Percentiles rank a stretch among this genome's conserved stretches.
These are phyloP conservation scores for Diaporthe ilicicola DNA, from an alignment of 2,329 filamentous ascomycete species.

Conservation along the genomic window DNA sequence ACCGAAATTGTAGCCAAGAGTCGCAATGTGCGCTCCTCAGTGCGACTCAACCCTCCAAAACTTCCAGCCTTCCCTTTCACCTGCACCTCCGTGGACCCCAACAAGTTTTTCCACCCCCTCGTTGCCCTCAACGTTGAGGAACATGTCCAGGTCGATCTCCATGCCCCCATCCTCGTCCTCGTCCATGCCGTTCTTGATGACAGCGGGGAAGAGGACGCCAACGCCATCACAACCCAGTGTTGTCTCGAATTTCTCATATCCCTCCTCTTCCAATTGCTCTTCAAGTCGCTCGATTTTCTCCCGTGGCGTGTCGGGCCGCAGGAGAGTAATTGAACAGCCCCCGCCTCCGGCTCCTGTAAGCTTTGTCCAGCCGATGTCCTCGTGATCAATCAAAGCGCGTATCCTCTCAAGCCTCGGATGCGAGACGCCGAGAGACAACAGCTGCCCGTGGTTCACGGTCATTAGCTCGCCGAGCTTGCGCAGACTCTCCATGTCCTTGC, in stretches of 20 bases:
- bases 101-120: conserved; percentile 89
- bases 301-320: conserved; percentile 71
- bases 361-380: conserved; percentile 95
- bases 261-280: conserved; percentile 70
- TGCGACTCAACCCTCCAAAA: conserved; percentile 76
- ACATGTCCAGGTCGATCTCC: conserved; percentile 87
- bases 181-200: conserved; percentile 84
- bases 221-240: conserved; percentile 94
- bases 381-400: conserved; percentile 87
- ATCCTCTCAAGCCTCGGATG: conserved; percentile 93
- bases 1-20: neutral
- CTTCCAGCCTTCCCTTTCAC: conserved; percentile 83
- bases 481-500: conserved; percentile 69
- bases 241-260: conserved; percentile 86
- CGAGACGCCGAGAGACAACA: conserved; percentile 91
- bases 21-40: conserved; percentile 30
- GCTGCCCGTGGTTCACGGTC: conserved; percentile 90
- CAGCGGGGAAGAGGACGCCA: conserved; percentile 91
- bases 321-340: conserved; percentile 91
- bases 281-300: conserved; percentile 71
- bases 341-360: conserved; percentile 95
- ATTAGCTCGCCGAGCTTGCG: conserved; percentile 85
- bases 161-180: conserved; percentile 83
- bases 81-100: conserved; percentile 74
- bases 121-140: conserved; percentile 83